A percentile compares a stretch with the other conserved stretches of the same genome.
These are phyloP conservation scores for Delitschia confertaspora DNA, from an alignment of 495 filamentous ascomycete species.

Conservation along the genomic window DNA sequence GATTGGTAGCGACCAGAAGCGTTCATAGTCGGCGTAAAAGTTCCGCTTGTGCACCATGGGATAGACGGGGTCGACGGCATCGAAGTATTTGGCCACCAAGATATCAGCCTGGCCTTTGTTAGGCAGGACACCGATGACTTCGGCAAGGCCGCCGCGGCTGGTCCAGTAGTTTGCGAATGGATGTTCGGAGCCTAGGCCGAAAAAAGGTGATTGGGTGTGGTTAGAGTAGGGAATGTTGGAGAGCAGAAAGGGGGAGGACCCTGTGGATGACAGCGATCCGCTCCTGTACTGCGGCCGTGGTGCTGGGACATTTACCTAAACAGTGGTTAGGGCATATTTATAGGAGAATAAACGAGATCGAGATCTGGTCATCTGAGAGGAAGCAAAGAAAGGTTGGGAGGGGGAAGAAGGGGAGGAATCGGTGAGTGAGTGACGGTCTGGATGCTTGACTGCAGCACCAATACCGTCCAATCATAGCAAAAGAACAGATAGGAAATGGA, in stretches of 20 bases:
- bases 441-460: no score
- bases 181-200: conserved; percentile 57
- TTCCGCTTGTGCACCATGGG: conserved; percentile 59
- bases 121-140: conserved; percentile 61
- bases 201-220: conserved; percentile 55
- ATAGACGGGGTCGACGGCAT: conserved; percentile 65
- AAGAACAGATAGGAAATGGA: no score
- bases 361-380: conserved; percentile 9
- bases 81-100: conserved; percentile 58
- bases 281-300: conserved; percentile 17
- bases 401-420: conserved; percentile 4
- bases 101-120: conserved; percentile 64
- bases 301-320: conserved; percentile 1
- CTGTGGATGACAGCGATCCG: conserved; percentile 29
- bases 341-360: no score
- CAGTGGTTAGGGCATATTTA: not conserved
- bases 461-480: no score
- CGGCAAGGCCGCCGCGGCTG: conserved; percentile 57
- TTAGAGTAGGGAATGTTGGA: conserved; percentile 59
- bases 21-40: conserved; percentile 62
- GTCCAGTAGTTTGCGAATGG: conserved; percentile 74
- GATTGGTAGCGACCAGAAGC: conserved; percentile 52
- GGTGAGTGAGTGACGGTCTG: no score
- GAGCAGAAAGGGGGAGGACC: conserved; percentile 47
- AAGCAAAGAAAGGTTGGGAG: no score